These are phyloP conservation scores for Triangularia verruculosa DNA, from an alignment of 2,329 filamentous ascomycete species.

Conservation along the genomic window DNA sequence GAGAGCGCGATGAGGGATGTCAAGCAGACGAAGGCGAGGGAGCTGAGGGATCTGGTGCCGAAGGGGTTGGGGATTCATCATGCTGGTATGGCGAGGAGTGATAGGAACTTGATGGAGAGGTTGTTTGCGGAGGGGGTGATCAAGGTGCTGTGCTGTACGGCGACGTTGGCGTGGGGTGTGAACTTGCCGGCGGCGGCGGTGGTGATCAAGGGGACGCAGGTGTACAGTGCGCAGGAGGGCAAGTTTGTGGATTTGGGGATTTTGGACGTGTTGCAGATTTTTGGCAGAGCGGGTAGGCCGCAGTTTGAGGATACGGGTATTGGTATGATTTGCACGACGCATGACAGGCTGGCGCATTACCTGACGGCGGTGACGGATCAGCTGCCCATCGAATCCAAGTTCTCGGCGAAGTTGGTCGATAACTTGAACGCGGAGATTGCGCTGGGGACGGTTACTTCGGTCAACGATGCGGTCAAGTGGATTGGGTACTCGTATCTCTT, in stretches of 20 bases:
- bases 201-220: conserved; percentile 95
- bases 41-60: conserved; percentile 82
- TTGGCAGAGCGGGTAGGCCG: conserved; percentile 94
- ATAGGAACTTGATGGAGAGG: conserved; percentile 92
- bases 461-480: conserved; percentile 92
- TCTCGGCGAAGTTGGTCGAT: conserved; percentile 90
- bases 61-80: conserved; percentile 96
- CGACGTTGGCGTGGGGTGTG: conserved; percentile 96
- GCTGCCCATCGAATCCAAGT: conserved; percentile 94
- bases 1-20: conserved; percentile 78
- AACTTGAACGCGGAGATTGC: conserved; percentile 96
- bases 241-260: conserved; percentile 97
- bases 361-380: conserved; percentile 91
- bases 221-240: conserved; percentile 94
- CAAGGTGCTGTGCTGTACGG: conserved; percentile 96
- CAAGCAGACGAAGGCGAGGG: conserved; percentile 78
- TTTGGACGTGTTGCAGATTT: conserved; percentile 94
- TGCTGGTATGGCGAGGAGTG: conserved; percentile 90
- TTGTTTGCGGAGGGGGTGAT: conserved; percentile 90
- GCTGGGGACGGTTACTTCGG: conserved; percentile 90
- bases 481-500: conserved; percentile 97
- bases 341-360: conserved; percentile 91
- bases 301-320: conserved; percentile 98
- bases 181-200: conserved; percentile 96
- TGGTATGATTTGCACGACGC: conserved; percentile 94